A percentile compares a stretch with the other conserved stretches of the same genome.
Conservation (phyloP, 2,329 filamentous ascomycete genomes). For the Cercospora citrullina region DNA sequence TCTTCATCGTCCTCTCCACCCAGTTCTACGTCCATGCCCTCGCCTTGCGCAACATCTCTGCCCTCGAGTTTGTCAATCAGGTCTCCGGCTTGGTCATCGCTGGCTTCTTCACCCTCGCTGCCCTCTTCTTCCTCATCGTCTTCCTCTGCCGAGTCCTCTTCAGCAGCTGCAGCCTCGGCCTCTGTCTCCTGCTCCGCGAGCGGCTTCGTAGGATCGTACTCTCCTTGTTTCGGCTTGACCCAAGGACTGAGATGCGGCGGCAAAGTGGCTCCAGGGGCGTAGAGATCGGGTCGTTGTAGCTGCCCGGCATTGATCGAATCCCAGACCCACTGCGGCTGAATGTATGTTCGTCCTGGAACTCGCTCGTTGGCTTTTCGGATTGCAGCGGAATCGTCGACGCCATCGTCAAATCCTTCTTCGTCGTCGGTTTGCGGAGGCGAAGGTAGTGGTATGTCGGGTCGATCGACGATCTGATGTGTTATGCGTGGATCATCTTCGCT, state of each 20-base stretch:
- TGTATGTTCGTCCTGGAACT: slow-evolving; percentile 86
- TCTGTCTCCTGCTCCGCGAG: slow-evolving; percentile 86
- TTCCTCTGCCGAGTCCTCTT: slow-evolving; percentile 47
- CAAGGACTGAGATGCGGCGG: slow-evolving; percentile 96
- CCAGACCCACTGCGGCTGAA: slow-evolving; percentile 99
- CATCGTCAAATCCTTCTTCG: slow-evolving; percentile 50
- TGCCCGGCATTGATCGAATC: slow-evolving; percentile 92
- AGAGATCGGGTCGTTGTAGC: slow-evolving; percentile 80
- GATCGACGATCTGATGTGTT: slow-evolving; percentile 94
- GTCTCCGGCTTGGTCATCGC: slow-evolving; percentile 45
- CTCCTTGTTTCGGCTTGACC: slow-evolving; percentile 81
- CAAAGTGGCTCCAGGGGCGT: slow-evolving; percentile 83
- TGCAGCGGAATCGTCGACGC: slow-evolving; percentile 60
- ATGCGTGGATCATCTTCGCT: slow-evolving; percentile 84
- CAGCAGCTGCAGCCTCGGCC: slow-evolving; percentile 68
- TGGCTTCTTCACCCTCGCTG: slow-evolving; percentile 41
- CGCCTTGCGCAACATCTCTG: slow-evolving; percentile 33
- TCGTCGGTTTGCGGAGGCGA: slow-evolving; percentile 41
- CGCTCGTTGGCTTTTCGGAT: slow-evolving; percentile 57
- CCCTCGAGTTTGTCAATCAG: slow-evolving; percentile 32
- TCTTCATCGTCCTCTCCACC: slow-evolving; percentile 46
- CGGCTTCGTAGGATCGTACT: slow-evolving; percentile 85
- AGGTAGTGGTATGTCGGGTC: slow-evolving; percentile 65
- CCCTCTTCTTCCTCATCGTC: slow-evolving; percentile 52
- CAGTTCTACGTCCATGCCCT: slow-evolving; percentile 51